phyloP scores from a whole-genome alignment of 495 filamentous ascomycete species.

The Podospora pseudopauciseta region DNA sequence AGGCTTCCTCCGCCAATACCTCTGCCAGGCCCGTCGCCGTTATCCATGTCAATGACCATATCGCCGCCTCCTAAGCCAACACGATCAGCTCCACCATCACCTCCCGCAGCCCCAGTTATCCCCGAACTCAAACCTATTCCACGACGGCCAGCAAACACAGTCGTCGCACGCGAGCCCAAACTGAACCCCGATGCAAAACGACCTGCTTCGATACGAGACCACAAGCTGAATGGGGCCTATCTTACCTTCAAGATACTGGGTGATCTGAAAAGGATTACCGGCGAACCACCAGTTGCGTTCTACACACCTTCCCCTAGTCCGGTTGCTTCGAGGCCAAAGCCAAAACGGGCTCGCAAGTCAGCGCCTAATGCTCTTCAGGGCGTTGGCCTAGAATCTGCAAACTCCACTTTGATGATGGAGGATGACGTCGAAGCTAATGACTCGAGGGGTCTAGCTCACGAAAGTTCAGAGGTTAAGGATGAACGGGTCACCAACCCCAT shows the following conservation, averaged over 20 bases:
- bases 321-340: slow-evolving; percentile 17
- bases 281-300: slow-evolving; percentile 1
- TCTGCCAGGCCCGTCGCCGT: neutral
- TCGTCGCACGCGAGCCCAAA: slow-evolving; percentile 17
- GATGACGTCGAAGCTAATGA: neutral
- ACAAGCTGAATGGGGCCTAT: slow-evolving; percentile 37
- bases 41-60: neutral
- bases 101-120: neutral
- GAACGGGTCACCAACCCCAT: neutral
- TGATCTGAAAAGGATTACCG: slow-evolving; percentile 27
- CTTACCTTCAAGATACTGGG: slow-evolving; percentile 31
- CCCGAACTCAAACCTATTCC: slow-evolving; percentile 6
- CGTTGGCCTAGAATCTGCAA: neutral
- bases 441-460: neutral
- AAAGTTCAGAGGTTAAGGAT: neutral
- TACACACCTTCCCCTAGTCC: slow-evolving; percentile 8
- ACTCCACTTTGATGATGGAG: neutral
- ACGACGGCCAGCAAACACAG: slow-evolving; percentile 1
- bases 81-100: neutral
- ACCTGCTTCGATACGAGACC: slow-evolving; percentile 33
- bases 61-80: neutral
- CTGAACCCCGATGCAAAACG: slow-evolving; percentile 34
- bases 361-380: slow-evolving; percentile 21
- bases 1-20: neutral
- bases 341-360: slow-evolving; percentile 30